Evolutionary conservation across 1,284 basidiomycete genomes (phyloP), one percentile per base, ranked within the genome.

Genomic region (Ustilago xerochloae): DNA sequence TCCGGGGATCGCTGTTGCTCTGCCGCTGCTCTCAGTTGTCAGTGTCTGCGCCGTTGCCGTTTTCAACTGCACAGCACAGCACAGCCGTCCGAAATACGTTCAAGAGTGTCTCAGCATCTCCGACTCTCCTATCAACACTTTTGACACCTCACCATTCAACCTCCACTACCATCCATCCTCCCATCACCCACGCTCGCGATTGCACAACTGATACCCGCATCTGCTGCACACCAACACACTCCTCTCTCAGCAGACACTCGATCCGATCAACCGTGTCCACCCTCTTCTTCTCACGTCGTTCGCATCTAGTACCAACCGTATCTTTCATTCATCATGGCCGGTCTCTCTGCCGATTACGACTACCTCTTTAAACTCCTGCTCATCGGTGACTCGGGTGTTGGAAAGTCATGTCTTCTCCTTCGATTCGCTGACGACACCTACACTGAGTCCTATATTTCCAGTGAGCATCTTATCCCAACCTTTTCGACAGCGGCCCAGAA

Each of bases 361-460:
- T 82, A 81, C 68, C 73, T 84, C 52, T 81, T 84, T 76, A 84
- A 84, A 75, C 80, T 84, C 36, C 66, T 84, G 63, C 86, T 89
- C 53, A 89, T 89, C 81, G 88, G 88, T 75, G 88, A 89, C 88
- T 98, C 96, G 78, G 96, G 97, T 87, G 96, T 98, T 80, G 96
- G 96, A 85, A 95, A 95, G 90, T 86, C 85, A 29, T 86, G 86
- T 81, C 76, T 86, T 26, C 81, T 86, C 36, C 81, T 86, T 41
- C 85, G 86, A 43, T 86, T 86, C 75, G 85, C 85, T 49, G 86
- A 87, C 79, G 86, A 87, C 79, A 86, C 86, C 53, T 87, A 86
- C 78, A 86, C 85, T 33, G 86, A 86, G 61, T 84, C 81, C 24
- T 87, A 86, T 78, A 86, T 87, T 69, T 86, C 86, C 29, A 86